Evolutionary conservation across 495 filamentous ascomycete species (phyloP).

Genomic region (Aspergillus affinis): DNA sequence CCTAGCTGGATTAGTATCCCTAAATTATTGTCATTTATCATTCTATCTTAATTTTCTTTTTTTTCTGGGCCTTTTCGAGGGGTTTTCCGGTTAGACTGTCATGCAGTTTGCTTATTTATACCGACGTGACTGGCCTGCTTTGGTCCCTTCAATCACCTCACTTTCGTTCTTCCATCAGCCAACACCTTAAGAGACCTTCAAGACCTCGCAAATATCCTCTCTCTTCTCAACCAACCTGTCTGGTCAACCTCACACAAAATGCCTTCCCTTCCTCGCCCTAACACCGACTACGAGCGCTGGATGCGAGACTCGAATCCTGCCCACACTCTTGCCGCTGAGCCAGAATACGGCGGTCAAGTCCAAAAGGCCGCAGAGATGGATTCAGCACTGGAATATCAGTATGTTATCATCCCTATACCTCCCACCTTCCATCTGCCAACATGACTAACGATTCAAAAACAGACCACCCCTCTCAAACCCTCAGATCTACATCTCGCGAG

Average conservation of each 20-base stretch:
- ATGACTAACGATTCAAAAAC: not conserved
- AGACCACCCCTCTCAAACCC: not conserved
- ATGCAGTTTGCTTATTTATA: not conserved
- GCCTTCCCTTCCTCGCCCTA: not conserved
- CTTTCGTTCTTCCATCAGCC: not conserved
- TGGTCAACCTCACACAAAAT: not conserved
- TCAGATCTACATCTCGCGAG: not conserved
- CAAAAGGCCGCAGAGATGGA: not conserved
- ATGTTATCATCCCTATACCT: not conserved
- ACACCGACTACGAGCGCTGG: constrained; percentile 4
- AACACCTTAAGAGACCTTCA: not conserved
- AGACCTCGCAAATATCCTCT: not conserved
- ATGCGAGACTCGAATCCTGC: not conserved
- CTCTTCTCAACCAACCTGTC: not conserved
- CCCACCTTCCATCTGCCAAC: not conserved
- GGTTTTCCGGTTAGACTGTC: not conserved
- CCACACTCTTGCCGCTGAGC: not conserved
- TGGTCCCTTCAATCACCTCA: not conserved
- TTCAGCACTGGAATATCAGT: not conserved
- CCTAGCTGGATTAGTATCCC: not conserved
- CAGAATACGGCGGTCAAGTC: not conserved
- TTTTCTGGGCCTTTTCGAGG: not conserved
- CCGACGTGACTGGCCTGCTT: not conserved
- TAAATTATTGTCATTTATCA: not conserved
- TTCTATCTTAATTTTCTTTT: too few species aligned